Conservation (phyloP, 768 basidiomycete genomes). For the Boletus insuetus region DNA sequence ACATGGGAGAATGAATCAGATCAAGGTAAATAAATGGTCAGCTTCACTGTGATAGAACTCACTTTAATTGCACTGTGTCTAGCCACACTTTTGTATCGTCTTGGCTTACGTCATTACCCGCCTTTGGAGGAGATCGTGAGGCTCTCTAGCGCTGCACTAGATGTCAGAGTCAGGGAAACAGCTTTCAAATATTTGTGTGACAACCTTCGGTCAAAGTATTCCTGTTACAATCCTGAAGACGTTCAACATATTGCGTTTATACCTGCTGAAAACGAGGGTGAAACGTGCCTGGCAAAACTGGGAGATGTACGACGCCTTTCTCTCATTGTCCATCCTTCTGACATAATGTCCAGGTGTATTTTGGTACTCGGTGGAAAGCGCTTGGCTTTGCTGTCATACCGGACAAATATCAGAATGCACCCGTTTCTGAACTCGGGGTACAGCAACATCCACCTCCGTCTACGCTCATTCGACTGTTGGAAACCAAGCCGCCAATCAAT, state of each 20-base stretch:
- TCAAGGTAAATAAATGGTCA: constrained; percentile 60
- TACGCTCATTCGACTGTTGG: constrained; percentile 53
- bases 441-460: constrained; percentile 60
- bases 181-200: constrained; percentile 80
- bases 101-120: constrained; percentile 66
- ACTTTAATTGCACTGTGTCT: background rate
- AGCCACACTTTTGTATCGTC: constrained; percentile 70
- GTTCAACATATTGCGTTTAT: constrained; percentile 67
- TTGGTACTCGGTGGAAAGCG: constrained; percentile 39
- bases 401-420: constrained; percentile 45
- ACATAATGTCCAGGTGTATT: background rate
- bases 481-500: constrained; percentile 50
- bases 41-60: too few species aligned
- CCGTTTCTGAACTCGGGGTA: constrained; percentile 59
- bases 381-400: constrained; percentile 74
- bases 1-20: constrained; percentile 69
- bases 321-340: background rate
- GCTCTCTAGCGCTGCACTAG: constrained; percentile 32
- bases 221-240: constrained; percentile 46
- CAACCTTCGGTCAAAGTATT: constrained; percentile 57
- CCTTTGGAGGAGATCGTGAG: constrained; percentile 65
- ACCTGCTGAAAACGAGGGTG: constrained; percentile 56
- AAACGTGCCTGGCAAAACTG: constrained; percentile 53
- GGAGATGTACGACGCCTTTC: constrained; percentile 46
- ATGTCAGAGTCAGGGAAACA: constrained; percentile 42